Evolutionary conservation across 176 grass and related monocot species (phyloP).

Genomic region (Elaeis guineensis): DNA sequence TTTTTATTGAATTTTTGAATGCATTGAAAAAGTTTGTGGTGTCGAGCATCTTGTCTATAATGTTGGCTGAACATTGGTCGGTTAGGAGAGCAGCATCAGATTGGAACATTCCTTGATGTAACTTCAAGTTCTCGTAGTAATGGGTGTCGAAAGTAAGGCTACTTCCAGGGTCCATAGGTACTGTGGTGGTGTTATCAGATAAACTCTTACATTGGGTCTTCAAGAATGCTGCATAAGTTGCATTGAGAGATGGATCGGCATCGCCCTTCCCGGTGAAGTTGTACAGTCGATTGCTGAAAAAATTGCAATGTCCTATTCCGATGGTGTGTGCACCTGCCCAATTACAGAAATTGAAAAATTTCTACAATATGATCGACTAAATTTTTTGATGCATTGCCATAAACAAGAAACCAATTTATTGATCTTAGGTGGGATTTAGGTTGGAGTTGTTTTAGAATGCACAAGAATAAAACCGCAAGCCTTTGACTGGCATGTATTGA

Average conservation of each 20-base stretch:
- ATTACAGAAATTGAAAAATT: too few relatives aligned
- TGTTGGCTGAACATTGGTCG: neutral
- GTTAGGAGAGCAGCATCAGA: conserved; percentile 24
- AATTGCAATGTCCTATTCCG: too few relatives aligned
- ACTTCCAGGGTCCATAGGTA: conserved; percentile 23
- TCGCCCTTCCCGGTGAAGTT: too few relatives aligned
- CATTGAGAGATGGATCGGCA: neutral
- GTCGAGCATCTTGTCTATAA: conserved; percentile 17
- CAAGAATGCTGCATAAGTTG: conserved; percentile 2
- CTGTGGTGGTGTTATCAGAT: conserved; percentile 17
- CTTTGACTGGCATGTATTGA: too few relatives aligned
- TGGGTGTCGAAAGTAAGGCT: conserved; percentile 15
- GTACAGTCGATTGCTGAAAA: too few relatives aligned
- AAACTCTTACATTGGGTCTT: conserved; percentile 13
- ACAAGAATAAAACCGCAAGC: too few relatives aligned
- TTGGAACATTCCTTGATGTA: conserved; percentile 15
- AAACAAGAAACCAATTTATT: too few relatives aligned
- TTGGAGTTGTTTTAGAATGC: too few relatives aligned
- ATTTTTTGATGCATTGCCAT: too few relatives aligned
- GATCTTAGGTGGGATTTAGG: too few relatives aligned
- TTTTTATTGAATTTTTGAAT: conserved; percentile 29
- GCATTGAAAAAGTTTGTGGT: conserved; percentile 9
- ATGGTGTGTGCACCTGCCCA: too few relatives aligned
- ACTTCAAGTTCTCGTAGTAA: conserved; percentile 21
- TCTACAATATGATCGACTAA: too few relatives aligned